A percentile compares a stretch with the other conserved stretches of the same genome.
phyloP scores from a whole-genome alignment of 31 red algal species.

The Odonthalia washingtoniensis region DNA sequence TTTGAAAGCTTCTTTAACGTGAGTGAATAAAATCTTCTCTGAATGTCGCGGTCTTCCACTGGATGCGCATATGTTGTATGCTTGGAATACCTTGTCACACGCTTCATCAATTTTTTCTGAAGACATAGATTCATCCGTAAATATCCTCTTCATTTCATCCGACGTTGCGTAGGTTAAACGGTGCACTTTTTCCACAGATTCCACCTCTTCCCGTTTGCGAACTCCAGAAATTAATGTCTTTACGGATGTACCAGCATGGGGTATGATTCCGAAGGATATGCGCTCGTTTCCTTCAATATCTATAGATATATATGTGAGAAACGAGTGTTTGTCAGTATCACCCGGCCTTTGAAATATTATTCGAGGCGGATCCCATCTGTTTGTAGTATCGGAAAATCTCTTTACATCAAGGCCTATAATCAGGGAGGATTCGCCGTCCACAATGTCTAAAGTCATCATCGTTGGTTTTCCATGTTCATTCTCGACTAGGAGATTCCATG shows the following conservation, averaged over 20 bases:
- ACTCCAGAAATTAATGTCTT: neutral
- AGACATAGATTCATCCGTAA: too few relatives aligned
- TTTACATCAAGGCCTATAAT: slow-evolving; percentile 22
- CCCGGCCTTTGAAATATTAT: neutral
- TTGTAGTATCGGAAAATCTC: slow-evolving; percentile 3
- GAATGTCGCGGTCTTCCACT: too few relatives aligned
- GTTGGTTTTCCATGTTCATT: slow-evolving; percentile 3
- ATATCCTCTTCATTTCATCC: too few relatives aligned
- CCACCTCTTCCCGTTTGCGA: neutral
- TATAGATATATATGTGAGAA: neutral
- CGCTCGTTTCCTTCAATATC: slow-evolving; percentile 21
- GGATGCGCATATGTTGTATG: too few relatives aligned
- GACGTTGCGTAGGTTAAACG: too few relatives aligned
- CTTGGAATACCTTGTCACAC: too few relatives aligned
- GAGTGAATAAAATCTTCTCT: neutral
- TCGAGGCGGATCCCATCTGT: neutral
- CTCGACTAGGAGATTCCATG: slow-evolving; percentile 12
- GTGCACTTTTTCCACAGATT: neutral
- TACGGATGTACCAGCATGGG: neutral
- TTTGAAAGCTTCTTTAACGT: slow-evolving; percentile 31
- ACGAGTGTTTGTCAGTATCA: neutral
- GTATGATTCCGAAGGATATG: neutral
- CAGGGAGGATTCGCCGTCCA: neutral
- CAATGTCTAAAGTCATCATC: neutral
- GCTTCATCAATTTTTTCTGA: too few relatives aligned